A percentile compares a stretch with the other conserved stretches of the same genome.
These are phyloP conservation scores for Tetrapyrgos nigripes DNA, from an alignment of 1,284 basidiomycete genomes.

Conservation along the genomic window DNA sequence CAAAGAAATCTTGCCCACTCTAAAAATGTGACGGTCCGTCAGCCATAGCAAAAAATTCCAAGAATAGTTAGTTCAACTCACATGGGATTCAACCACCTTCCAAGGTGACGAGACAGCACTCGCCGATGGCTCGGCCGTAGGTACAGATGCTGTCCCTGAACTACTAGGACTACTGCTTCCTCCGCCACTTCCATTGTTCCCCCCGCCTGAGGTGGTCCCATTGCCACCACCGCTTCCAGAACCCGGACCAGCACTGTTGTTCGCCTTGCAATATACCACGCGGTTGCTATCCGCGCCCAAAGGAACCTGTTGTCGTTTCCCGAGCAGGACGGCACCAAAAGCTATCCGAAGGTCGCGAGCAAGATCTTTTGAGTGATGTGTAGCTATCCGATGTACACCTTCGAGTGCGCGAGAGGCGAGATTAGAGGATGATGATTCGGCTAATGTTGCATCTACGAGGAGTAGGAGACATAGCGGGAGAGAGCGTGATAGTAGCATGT, in stretches of 20 bases:
- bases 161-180: conserved; percentile 1
- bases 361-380: conserved; percentile 57
- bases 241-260: conserved; percentile 5
- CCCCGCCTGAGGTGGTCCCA: conserved; percentile 19
- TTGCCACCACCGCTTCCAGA: conserved; percentile 19
- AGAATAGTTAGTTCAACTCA: conserved; percentile 17
- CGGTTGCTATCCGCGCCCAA: conserved; percentile 22
- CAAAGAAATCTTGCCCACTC: conserved; percentile 76
- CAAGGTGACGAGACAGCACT: conserved; percentile 34
- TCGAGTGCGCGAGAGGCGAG: conserved; percentile 48
- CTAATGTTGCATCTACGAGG: conserved; percentile 41
- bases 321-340: conserved; percentile 55
- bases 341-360: conserved; percentile 73
- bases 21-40: conserved; percentile 28
- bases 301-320: conserved; percentile 24
- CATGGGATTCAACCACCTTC: conserved; percentile 42
- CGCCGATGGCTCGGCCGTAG: conserved; percentile 21
- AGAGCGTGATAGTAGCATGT: conserved; percentile 14
- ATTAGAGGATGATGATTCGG: conserved; percentile 40
- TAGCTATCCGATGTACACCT: conserved; percentile 40
- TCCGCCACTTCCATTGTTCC: conserved; percentile 5
- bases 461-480: conserved; percentile 32
- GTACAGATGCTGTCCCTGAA: conserved; percentile 16
- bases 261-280: conserved; percentile 49
- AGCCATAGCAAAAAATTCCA: too few species aligned